Conservation (phyloP, 345 rosid species). For the Gossypium ekmanianum region DNA sequence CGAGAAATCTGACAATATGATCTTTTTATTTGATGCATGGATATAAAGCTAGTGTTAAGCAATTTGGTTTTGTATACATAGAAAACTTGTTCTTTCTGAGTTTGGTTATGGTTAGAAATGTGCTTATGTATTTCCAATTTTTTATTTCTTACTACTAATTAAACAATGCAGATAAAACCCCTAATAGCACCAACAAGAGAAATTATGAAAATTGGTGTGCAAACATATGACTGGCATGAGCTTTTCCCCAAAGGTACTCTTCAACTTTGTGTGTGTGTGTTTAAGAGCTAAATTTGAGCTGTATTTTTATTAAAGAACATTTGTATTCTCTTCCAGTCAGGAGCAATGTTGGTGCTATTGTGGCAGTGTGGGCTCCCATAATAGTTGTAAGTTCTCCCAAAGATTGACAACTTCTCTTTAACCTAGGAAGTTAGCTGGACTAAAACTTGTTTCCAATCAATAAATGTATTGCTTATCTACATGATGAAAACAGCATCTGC, state of each 20-base stretch:
- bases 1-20: background rate
- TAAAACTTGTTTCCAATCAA: background rate
- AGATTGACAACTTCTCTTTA: constrained; percentile 1
- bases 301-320: constrained; percentile 12
- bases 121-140: background rate
- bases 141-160: constrained; percentile 6
- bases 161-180: constrained; percentile 74
- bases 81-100: background rate
- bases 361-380: constrained; percentile 94
- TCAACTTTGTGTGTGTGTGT: background rate
- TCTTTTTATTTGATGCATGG: background rate
- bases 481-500: background rate
- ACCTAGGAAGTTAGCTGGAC: background rate
- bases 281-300: constrained; percentile 4
- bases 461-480: background rate
- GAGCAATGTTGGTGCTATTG: constrained; percentile 84
- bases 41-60: background rate
- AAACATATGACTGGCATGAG: constrained; percentile 80
- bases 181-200: constrained; percentile 75
- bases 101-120: background rate
- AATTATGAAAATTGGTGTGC: constrained; percentile 68
- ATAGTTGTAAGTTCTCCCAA: constrained; percentile 62
- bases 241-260: constrained; percentile 72
- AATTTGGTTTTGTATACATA: background rate
- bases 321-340: constrained; percentile 46